Conservation (phyloP, 495 filamentous ascomycete species). For the Annulohypoxylon bovei region DNA sequence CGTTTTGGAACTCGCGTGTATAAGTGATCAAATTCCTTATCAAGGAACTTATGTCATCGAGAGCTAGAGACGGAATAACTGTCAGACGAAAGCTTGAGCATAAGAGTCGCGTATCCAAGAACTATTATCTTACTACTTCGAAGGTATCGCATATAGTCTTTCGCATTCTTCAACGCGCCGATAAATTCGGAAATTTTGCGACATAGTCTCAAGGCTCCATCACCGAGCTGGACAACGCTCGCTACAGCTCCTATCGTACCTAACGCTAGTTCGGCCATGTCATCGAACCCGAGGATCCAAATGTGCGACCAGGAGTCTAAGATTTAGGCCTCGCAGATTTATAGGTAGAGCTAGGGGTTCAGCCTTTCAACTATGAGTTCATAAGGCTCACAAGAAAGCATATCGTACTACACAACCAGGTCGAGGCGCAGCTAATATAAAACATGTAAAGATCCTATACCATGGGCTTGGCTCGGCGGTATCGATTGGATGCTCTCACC, state of each 20-base stretch:
- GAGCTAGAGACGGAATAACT: not conserved
- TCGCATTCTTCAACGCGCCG: constrained; percentile 2
- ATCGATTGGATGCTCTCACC: not conserved
- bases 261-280: constrained; percentile 12
- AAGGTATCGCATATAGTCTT: constrained; percentile 2
- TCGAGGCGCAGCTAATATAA: not conserved
- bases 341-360: not conserved
- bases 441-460: no score
- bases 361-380: not conserved
- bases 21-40: not conserved
- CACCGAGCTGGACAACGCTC: constrained; percentile 52
- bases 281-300: not conserved
- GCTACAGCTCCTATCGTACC: constrained; percentile 43
- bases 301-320: not conserved
- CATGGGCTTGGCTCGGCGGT: not conserved
- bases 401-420: not conserved
- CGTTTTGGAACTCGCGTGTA: constrained; percentile 1
- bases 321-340: not conserved
- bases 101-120: not conserved
- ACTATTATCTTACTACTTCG: not conserved
- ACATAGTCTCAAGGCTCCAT: constrained; percentile 7
- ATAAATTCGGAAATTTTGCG: constrained; percentile 5
- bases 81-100: not conserved
- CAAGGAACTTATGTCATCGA: constrained; percentile 1
- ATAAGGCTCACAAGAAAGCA: not conserved